Conservation (phyloP, 495 filamentous ascomycete genomes). For the Symbiotaphrina buchneri region DNA sequence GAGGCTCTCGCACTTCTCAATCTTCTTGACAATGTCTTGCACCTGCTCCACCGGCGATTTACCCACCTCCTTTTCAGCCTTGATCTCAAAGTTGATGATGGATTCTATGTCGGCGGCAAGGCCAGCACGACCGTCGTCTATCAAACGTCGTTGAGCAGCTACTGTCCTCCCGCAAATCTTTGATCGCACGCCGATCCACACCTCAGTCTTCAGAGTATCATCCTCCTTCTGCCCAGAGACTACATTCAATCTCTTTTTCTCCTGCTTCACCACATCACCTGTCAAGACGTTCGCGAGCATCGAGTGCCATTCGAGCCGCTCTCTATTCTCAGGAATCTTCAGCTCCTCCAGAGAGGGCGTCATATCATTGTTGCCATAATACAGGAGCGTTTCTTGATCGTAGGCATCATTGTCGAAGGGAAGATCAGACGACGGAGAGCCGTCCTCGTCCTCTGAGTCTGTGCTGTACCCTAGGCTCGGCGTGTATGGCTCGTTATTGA, state of each 20-base stretch:
- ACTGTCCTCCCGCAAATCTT: conserved; percentile 64
- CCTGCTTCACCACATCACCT: conserved; percentile 90
- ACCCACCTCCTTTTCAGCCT: conserved; percentile 78
- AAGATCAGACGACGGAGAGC: conserved; percentile 65
- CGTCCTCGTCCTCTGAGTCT: conserved; percentile 77
- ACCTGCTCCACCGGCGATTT: conserved; percentile 74
- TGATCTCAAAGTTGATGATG: conserved; percentile 80
- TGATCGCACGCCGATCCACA: conserved; percentile 77
- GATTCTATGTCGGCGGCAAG: conserved; percentile 57
- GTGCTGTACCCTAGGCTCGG: conserved; percentile 38
- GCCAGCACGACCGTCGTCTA: conserved; percentile 52
- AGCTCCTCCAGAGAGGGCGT: conserved; percentile 78
- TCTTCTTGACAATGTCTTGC: conserved; percentile 64
- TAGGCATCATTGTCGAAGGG: conserved; percentile 67
- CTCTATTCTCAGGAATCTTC: conserved; percentile 67
- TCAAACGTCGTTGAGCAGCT: conserved; percentile 56
- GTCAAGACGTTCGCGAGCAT: conserved; percentile 93
- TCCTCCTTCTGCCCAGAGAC: conserved; percentile 54
- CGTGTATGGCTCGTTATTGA: conserved; percentile 36
- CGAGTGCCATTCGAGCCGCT: conserved; percentile 90
- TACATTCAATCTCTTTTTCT: conserved; percentile 86
- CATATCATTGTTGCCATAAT: conserved; percentile 67
- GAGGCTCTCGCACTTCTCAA: conserved; percentile 64
- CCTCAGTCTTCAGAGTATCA: conserved; percentile 49
- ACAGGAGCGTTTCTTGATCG: conserved; percentile 82